phyloP scores from a whole-genome alignment of 257 asterid genomes.

The Pogostemon cablin region DNA sequence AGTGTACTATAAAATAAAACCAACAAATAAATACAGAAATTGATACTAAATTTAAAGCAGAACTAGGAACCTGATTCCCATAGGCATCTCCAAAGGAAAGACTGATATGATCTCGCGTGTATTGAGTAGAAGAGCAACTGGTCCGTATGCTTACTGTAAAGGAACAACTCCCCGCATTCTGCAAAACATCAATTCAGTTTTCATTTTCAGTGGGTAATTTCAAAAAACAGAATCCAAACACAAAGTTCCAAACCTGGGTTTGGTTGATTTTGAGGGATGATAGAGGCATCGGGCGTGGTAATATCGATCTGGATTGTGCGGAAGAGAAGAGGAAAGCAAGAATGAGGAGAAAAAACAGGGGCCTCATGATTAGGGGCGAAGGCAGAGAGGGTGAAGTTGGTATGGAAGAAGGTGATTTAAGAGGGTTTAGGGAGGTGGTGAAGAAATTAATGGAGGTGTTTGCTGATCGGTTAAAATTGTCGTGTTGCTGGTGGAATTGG shows the following conservation, averaged over 20 bases:
- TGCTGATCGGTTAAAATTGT: slow-evolving; percentile 11
- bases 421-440: background rate
- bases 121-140: slow-evolving; percentile 75
- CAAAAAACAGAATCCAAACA: background rate
- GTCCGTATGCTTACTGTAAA: slow-evolving; percentile 75
- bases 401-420: background rate
- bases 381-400: slow-evolving; percentile 8
- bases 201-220: background rate
- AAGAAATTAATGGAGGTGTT: background rate
- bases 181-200: background rate
- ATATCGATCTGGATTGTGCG: slow-evolving; percentile 45
- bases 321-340: slow-evolving; percentile 27
- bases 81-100: slow-evolving; percentile 94
- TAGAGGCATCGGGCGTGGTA: slow-evolving; percentile 39
- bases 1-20: background rate
- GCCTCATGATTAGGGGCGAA: slow-evolving; percentile 25
- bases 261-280: slow-evolving; percentile 48
- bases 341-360: slow-evolving; percentile 35
- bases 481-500: background rate
- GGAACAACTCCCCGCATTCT: slow-evolving; percentile 60
- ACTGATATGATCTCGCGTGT: slow-evolving; percentile 80
- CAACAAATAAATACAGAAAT: background rate
- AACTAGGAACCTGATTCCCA: slow-evolving; percentile 80
- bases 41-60: background rate
- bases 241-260: slow-evolving; percentile 41